Conservation (phyloP, 176 grass and related monocot genomes). For the Eragrostis nindensis region DNA sequence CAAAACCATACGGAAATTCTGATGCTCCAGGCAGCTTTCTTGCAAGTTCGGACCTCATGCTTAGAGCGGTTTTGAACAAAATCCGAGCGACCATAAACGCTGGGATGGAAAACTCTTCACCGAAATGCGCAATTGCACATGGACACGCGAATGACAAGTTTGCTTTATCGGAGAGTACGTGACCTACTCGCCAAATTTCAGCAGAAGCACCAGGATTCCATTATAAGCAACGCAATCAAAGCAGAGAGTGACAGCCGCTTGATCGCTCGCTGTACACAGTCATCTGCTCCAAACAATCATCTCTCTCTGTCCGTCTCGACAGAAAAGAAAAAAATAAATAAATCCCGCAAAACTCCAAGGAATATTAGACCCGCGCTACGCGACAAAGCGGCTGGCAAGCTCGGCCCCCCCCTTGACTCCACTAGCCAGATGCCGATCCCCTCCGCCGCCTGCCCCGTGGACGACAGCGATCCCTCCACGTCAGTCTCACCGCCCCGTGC, state of each 20-base stretch:
- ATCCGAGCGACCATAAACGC: not conserved
- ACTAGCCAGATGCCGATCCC: conserved; percentile 58
- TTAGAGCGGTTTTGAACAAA: too few species aligned
- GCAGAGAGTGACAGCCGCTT: conserved; percentile 27
- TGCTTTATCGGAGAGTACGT: not conserved
- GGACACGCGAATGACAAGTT: not conserved
- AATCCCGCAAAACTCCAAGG: conserved; percentile 12
- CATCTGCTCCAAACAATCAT: not conserved
- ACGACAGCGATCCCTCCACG: conserved; percentile 54
- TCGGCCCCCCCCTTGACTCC: conserved; percentile 42
- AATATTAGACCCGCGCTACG: conserved; percentile 45
- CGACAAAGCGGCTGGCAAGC: conserved; percentile 53
- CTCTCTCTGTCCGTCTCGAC: not conserved
- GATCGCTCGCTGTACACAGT: not conserved
- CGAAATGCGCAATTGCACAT: not conserved
- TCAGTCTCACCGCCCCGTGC: conserved; percentile 15
- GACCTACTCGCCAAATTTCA: not conserved
- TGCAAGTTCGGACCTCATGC: too few species aligned
- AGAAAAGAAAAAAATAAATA: not conserved
- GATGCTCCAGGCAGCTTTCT: too few species aligned
- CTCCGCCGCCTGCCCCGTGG: conserved; percentile 40
- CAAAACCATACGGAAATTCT: not conserved
- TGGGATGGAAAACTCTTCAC: not conserved
- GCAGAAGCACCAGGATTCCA: not conserved
- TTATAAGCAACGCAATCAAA: conserved; percentile 38